Conservation (phyloP, 257 asterid species). For the Solanum neorickii region DNA sequence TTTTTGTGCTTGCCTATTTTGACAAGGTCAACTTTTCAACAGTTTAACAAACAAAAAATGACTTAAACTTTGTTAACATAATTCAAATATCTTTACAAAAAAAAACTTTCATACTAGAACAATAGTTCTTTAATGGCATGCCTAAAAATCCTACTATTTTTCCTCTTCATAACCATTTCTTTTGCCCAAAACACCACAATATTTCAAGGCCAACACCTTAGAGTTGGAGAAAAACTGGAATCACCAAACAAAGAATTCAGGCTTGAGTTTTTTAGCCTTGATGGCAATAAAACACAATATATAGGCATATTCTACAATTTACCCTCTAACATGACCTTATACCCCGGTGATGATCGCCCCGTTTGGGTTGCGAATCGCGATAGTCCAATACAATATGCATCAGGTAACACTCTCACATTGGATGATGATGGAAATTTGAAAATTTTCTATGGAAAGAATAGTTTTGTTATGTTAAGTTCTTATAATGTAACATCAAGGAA, state of each 20-base stretch:
- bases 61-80: neutral
- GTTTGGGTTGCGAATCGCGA: constrained; percentile 24
- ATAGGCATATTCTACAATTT: constrained; percentile 17
- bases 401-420: constrained; percentile 4
- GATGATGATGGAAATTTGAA: constrained; percentile 7
- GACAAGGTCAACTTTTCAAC: neutral
- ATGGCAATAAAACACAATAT: neutral
- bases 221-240: neutral
- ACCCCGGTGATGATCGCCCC: neutral
- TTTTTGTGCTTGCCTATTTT: neutral
- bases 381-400: constrained; percentile 3
- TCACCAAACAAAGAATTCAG: constrained; percentile 15
- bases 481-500: neutral
- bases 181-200: neutral
- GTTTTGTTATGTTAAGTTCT: neutral
- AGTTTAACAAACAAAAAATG: too few species aligned
- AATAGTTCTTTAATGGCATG: neutral
- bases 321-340: neutral
- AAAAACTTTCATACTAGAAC: neutral
- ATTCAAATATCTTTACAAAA: neutral
- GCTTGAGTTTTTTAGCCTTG: constrained; percentile 9
- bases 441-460: neutral
- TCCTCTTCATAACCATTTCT: neutral
- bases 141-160: neutral
- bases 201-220: neutral